These are phyloP conservation scores for Paramecium octaurelia DNA, from an alignment of 73 alveolate species.

Conservation along the genomic window DNA sequence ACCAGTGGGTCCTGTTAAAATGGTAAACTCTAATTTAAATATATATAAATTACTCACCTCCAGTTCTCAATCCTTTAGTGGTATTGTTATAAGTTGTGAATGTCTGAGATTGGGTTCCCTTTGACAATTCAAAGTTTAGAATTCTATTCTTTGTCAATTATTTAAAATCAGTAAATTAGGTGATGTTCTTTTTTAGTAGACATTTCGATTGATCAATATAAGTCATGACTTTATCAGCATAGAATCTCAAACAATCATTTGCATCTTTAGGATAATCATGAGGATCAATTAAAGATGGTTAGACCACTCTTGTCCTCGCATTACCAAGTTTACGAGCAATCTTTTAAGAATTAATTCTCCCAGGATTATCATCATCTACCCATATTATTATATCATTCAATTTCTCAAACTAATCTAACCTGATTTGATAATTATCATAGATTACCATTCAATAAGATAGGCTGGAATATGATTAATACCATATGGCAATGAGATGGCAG, in stretches of 20 bases:
- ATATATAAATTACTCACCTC: slow-evolving; percentile 54
- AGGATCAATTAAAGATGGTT: slow-evolving; percentile 6
- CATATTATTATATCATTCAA: slow-evolving; percentile 61
- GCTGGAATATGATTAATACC: slow-evolving; percentile 86
- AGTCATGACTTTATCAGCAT: not conserved
- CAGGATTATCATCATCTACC: slow-evolving; percentile 48
- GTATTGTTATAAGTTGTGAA: slow-evolving; percentile 52
- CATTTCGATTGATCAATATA: not conserved
- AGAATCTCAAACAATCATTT: not conserved
- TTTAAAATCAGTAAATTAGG: slow-evolving; percentile 11
- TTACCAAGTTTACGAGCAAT: slow-evolving; percentile 26
- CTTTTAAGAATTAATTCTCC: slow-evolving; percentile 30
- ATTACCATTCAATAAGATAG: slow-evolving; percentile 70
- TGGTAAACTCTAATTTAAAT: slow-evolving; percentile 67
- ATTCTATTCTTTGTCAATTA: slow-evolving; percentile 8
- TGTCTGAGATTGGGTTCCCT: slow-evolving; percentile 43
- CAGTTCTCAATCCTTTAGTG: slow-evolving; percentile 83
- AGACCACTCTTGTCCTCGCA: not conserved
- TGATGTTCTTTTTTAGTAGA: not conserved
- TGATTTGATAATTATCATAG: not conserved
- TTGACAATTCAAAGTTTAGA: not conserved
- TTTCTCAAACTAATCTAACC: slow-evolving; percentile 73
- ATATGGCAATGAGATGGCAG: slow-evolving; percentile 87
- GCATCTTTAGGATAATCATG: slow-evolving; percentile 39
- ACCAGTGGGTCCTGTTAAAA: slow-evolving; percentile 92